phyloP scores from a whole-genome alignment of 768 basidiomycete genomes.

The Boletus tomentosulus region DNA sequence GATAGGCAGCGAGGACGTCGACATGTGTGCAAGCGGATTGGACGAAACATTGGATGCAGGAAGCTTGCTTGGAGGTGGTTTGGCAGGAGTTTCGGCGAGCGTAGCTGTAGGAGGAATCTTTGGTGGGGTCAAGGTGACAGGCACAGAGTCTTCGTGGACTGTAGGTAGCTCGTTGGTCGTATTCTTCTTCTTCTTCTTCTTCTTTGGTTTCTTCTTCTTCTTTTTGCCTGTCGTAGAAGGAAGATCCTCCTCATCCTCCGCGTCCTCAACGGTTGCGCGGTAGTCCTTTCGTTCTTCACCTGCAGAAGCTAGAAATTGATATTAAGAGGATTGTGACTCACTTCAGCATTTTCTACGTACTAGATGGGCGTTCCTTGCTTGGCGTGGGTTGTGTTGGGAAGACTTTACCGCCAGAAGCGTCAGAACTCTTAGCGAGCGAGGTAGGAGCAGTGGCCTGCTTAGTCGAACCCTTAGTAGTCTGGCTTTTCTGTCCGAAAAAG shows the following conservation, averaged over 20 bases:
- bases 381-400: constrained; percentile 2
- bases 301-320: constrained; percentile 6
- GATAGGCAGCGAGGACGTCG: constrained; percentile 41
- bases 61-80: constrained; percentile 5
- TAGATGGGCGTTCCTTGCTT: constrained; percentile 9
- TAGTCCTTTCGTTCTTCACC: constrained; percentile 33
- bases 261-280: constrained; percentile 61
- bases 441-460: constrained; percentile 7
- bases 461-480: constrained; percentile 7
- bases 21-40: constrained; percentile 26
- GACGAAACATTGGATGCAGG: constrained; percentile 15
- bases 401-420: constrained; percentile 8
- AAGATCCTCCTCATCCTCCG: constrained; percentile 58
- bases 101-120: constrained; percentile 15
- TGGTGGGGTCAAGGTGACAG: constrained; percentile 15
- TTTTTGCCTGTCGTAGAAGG: constrained; percentile 41
- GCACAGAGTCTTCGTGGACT: constrained; percentile 19
- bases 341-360: constrained; percentile 5
- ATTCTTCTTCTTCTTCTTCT: constrained; percentile 73
- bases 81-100: constrained; percentile 25
- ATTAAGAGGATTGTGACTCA: not conserved
- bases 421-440: constrained; percentile 5
- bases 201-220: constrained; percentile 65
- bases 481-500: constrained; percentile 19
- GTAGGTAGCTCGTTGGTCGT: constrained; percentile 12